These are phyloP conservation scores for Thielaviopsis musarum DNA, from an alignment of 2,329 filamentous ascomycete species.

Conservation along the genomic window DNA sequence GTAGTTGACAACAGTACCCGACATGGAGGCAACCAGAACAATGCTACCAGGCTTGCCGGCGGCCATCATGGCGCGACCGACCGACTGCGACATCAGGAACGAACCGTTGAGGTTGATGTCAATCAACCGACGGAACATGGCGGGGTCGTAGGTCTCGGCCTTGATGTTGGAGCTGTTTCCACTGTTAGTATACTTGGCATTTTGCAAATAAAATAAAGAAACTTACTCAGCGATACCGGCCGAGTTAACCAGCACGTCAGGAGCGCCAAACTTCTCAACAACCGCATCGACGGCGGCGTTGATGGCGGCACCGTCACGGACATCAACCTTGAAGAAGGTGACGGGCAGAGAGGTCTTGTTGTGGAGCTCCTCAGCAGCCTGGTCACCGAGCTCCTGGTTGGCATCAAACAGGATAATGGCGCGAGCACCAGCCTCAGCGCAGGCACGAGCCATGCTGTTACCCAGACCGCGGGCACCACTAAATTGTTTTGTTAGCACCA, in stretches of 20 bases:
- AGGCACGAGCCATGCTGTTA: slow-evolving; percentile 63
- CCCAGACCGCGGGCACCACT: slow-evolving; percentile 63
- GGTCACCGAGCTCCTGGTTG: slow-evolving; percentile 57
- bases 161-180: slow-evolving; percentile 51
- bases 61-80: slow-evolving; percentile 57
- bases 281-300: slow-evolving; percentile 51
- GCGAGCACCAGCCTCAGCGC: slow-evolving; percentile 59
- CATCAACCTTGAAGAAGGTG: slow-evolving; percentile 64
- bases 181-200: slow-evolving; percentile 8
- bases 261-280: slow-evolving; percentile 46
- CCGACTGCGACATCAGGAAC: slow-evolving; percentile 61
- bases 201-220: slow-evolving; percentile 20
- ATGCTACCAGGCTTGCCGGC: slow-evolving; percentile 54
- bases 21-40: slow-evolving; percentile 66
- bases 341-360: slow-evolving; percentile 56
- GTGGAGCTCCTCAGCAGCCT: slow-evolving; percentile 52
- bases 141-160: slow-evolving; percentile 58
- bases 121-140: slow-evolving; percentile 62
- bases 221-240: slow-evolving; percentile 55
- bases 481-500: slow-evolving; percentile 1
- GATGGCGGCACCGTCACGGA: slow-evolving; percentile 54
- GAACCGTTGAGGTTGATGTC: slow-evolving; percentile 71
- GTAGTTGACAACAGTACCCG: slow-evolving; percentile 70
- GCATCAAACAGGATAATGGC: slow-evolving; percentile 61
- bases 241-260: slow-evolving; percentile 64